phyloP scores from a whole-genome alignment of 2,329 filamentous ascomycete genomes.

The Teratosphaeria destructans region DNA sequence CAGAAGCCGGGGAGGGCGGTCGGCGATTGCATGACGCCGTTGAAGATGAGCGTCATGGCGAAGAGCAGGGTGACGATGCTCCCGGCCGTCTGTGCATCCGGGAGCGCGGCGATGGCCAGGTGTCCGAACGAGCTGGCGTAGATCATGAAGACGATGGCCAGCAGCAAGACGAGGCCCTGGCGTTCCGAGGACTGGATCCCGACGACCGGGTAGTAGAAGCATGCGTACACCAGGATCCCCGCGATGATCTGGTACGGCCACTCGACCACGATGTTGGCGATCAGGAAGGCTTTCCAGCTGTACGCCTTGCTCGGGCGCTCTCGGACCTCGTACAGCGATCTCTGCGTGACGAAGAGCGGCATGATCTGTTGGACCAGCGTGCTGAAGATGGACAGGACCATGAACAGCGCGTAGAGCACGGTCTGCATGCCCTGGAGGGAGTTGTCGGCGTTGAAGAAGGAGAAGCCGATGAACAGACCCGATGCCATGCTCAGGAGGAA shows the following conservation, averaged over 20 bases:
- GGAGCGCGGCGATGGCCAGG: slow-evolving; percentile 61
- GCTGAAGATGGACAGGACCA: slow-evolving; percentile 28
- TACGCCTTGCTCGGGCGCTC: slow-evolving; percentile 59
- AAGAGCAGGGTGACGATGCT: slow-evolving; percentile 41
- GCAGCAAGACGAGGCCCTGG: slow-evolving; percentile 55
- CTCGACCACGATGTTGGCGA: slow-evolving; percentile 62
- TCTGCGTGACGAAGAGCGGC: slow-evolving; percentile 49
- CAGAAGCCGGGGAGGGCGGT: slow-evolving; percentile 56
- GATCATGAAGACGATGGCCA: slow-evolving; percentile 56
- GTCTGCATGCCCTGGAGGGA: slow-evolving; percentile 35
- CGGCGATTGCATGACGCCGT: slow-evolving; percentile 52
- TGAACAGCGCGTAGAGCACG: slow-evolving; percentile 41
- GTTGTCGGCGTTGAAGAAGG: slow-evolving; percentile 30
- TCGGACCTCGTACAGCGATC: slow-evolving; percentile 49
- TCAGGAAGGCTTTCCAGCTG: slow-evolving; percentile 63
- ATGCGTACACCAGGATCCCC: slow-evolving; percentile 52
- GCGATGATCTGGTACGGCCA: slow-evolving; percentile 56
- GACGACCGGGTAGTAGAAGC: slow-evolving; percentile 53
- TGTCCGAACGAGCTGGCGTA: slow-evolving; percentile 64
- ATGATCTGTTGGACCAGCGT: slow-evolving; percentile 49
- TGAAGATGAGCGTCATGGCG: slow-evolving; percentile 40
- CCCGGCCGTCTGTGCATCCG: slow-evolving; percentile 57
- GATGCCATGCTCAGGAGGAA: slow-evolving; percentile 43
- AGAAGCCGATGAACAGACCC: slow-evolving; percentile 39
- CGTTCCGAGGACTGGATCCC: slow-evolving; percentile 38